phyloP scores from a whole-genome alignment of 2,329 filamentous ascomycete genomes.

The Pseudocercospora cruenta region DNA sequence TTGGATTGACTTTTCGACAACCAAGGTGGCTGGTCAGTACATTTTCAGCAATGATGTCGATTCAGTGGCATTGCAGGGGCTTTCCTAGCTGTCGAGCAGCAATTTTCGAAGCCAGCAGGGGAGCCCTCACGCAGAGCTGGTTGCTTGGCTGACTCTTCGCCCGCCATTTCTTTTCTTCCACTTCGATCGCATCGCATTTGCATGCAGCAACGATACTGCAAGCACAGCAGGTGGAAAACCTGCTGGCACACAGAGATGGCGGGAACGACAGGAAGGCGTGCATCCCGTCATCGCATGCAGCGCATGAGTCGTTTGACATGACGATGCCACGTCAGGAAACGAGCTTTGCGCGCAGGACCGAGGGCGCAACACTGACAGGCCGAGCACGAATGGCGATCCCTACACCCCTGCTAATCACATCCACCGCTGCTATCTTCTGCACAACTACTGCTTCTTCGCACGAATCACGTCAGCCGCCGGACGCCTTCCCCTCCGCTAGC shows the following conservation, averaged over 20 bases:
- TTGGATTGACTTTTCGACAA: neutral
- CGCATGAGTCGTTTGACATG: conserved; percentile 12
- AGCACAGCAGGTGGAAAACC: conserved; percentile 9
- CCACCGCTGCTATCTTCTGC: neutral
- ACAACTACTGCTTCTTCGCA: neutral
- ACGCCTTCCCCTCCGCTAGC: conserved; percentile 12
- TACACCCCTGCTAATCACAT: conserved; percentile 10
- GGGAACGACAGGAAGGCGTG: conserved; percentile 7
- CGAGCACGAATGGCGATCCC: neutral
- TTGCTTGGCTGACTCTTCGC: neutral
- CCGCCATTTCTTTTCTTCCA: neutral
- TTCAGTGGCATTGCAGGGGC: neutral
- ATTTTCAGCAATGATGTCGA: conserved; percentile 2
- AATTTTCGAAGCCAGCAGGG: neutral
- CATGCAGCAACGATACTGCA: conserved; percentile 1
- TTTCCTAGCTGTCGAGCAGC: neutral
- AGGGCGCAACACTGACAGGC: conserved; percentile 6
- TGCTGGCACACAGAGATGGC: conserved; percentile 2
- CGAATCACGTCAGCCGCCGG: conserved; percentile 13
- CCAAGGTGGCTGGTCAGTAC: neutral
- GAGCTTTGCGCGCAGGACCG: neutral
- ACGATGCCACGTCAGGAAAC: conserved; percentile 17
- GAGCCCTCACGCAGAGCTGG: neutral
- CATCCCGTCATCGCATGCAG: neutral
- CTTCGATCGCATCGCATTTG: neutral